phyloP scores from a whole-genome alignment of 2,329 filamentous ascomycete genomes.

The Penicillium corylophilum region DNA sequence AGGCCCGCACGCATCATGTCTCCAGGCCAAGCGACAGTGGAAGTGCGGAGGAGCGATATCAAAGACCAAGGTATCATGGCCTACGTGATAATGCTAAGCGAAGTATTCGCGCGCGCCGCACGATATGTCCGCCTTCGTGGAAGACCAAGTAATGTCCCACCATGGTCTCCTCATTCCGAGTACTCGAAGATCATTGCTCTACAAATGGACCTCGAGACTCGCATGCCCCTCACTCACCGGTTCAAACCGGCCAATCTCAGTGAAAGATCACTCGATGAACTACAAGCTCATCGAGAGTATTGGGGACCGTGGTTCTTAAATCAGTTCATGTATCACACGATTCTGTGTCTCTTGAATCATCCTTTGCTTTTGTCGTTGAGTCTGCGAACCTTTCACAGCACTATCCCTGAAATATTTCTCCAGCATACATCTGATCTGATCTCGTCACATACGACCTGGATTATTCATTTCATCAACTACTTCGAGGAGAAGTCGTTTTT shows the following conservation, averaged over 20 bases:
- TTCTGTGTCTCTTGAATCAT: slow-evolving; percentile 55
- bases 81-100: slow-evolving; percentile 48
- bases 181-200: slow-evolving; percentile 52
- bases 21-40: slow-evolving; percentile 19
- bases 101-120: slow-evolving; percentile 51
- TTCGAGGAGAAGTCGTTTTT: slow-evolving; percentile 47
- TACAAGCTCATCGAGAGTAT: slow-evolving; percentile 50
- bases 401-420: slow-evolving; percentile 55
- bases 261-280: slow-evolving; percentile 41
- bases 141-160: slow-evolving; percentile 44
- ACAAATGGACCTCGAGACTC: slow-evolving; percentile 55
- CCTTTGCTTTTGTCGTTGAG: slow-evolving; percentile 54
- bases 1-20: slow-evolving; percentile 25
- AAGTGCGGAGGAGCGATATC: slow-evolving; percentile 28
- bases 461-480: slow-evolving; percentile 53
- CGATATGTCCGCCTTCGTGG: slow-evolving; percentile 50
- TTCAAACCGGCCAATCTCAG: slow-evolving; percentile 52
- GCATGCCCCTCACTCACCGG: slow-evolving; percentile 52
- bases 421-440: slow-evolving; percentile 56
- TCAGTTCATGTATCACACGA: slow-evolving; percentile 55
- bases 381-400: slow-evolving; percentile 53
- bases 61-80: slow-evolving; percentile 46
- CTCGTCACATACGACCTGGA: slow-evolving; percentile 54
- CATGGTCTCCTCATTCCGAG: slow-evolving; percentile 53
- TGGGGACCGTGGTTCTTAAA: slow-evolving; percentile 56